Evolutionary conservation across 306 rosid genomes (phyloP).

Genomic region (Dryas drummondii): DNA sequence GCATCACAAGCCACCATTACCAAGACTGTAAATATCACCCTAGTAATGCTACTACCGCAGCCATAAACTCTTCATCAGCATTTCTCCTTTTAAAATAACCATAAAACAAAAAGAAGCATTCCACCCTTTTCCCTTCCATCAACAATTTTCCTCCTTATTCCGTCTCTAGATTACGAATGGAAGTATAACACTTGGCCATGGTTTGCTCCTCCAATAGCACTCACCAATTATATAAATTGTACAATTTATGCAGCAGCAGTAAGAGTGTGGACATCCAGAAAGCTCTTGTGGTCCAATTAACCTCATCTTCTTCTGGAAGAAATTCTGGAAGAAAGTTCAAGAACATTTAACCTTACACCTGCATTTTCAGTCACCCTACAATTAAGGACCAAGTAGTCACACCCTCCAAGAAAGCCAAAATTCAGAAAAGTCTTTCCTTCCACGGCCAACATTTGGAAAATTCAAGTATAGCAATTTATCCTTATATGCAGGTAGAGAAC

Average conservation of each 20-base stretch:
- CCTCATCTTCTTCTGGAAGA: background rate
- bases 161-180: background rate
- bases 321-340: background rate
- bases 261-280: background rate
- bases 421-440: background rate
- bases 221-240: background rate
- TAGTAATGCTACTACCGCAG: background rate
- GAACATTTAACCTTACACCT: background rate
- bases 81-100: background rate
- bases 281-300: background rate
- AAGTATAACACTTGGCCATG: background rate
- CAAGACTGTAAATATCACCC: background rate
- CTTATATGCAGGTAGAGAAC: background rate
- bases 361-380: background rate
- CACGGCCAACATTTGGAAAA: background rate
- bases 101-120: background rate
- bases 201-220: slow-evolving; percentile 1
- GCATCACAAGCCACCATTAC: background rate
- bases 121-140: background rate
- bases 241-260: background rate
- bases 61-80: background rate
- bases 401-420: background rate
- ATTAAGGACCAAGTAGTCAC: background rate
- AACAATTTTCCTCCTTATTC: background rate
- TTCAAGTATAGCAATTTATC: background rate